Percentiles rank a stretch among this genome's conserved stretches.
These are phyloP conservation scores for Batkoa obscura DNA, from an alignment of 371 early-diverging fungal genomes.

Conservation along the genomic window DNA sequence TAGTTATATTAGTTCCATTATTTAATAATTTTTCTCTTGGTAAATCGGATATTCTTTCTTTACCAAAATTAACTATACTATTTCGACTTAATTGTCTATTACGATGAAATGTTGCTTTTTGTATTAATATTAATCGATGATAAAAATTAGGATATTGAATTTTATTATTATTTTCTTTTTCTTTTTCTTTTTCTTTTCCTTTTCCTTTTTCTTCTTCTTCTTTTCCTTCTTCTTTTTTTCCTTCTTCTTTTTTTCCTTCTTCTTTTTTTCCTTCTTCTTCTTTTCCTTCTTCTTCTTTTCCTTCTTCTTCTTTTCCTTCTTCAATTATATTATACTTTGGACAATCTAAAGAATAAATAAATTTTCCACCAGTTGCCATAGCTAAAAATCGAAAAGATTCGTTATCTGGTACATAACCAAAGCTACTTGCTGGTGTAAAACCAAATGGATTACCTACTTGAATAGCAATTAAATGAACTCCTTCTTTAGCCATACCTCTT, in stretches of 20 bases:
- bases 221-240: no score
- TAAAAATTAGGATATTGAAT: constrained; percentile 66
- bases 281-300: no score
- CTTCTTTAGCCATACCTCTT: constrained; percentile 30
- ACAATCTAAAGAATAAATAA: constrained; percentile 56
- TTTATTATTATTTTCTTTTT: no score
- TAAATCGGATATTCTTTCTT: constrained; percentile 28
- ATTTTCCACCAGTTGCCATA: constrained; percentile 51
- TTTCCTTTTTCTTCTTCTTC: no score
- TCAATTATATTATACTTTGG: no score
- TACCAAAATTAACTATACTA: constrained; percentile 15
- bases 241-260: no score
- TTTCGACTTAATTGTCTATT: constrained; percentile 17
- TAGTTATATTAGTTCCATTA: constrained; percentile 11
- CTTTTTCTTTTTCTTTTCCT: no score
- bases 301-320: no score
- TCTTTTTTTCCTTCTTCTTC: no score
- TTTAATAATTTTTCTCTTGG: constrained; percentile 24
- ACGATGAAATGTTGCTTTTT: constrained; percentile 32
- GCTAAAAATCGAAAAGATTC: constrained; percentile 68
- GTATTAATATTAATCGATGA: constrained; percentile 49
- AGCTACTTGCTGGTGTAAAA: constrained; percentile 52
- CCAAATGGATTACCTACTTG: constrained; percentile 65
- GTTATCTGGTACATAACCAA: constrained; percentile 76
- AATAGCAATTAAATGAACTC: constrained; percentile 50